Evolutionary conservation across 1,284 basidiomycete species (phyloP).

Genomic region (Rhizoctonia solani): DNA sequence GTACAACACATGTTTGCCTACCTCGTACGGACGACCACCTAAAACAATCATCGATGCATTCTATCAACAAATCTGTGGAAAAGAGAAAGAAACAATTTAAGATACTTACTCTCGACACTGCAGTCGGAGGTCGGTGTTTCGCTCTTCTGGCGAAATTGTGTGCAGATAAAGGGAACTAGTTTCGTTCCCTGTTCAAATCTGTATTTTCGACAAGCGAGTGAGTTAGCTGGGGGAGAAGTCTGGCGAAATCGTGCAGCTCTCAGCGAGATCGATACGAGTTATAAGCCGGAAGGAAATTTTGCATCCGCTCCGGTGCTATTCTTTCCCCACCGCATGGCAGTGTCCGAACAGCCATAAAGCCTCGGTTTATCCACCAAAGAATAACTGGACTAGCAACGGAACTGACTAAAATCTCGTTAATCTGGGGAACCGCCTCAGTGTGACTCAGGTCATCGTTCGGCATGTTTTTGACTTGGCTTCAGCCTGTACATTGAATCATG

Average conservation of each 20-base stretch:
- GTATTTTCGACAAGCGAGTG: background rate
- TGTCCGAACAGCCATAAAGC: conserved; percentile 10
- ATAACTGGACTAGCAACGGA: background rate
- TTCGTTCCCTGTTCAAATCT: background rate
- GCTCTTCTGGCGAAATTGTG: conserved; percentile 44
- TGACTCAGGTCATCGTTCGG: background rate
- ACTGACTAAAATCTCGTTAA: background rate
- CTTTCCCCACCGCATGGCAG: conserved; percentile 1
- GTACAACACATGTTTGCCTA: too few species aligned
- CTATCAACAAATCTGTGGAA: conserved; percentile 7
- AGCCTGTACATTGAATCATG: background rate
- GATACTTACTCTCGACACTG: conserved; percentile 74
- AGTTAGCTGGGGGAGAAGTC: conserved; percentile 6
- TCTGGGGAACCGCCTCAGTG: too few species aligned
- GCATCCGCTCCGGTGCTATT: conserved; percentile 21
- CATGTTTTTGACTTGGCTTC: too few species aligned
- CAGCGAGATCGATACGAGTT: conserved; percentile 2
- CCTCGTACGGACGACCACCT: conserved; percentile 83
- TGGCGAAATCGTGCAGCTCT: background rate
- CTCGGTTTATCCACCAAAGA: conserved; percentile 1
- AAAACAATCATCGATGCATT: conserved; percentile 38
- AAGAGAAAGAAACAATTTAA: conserved; percentile 40
- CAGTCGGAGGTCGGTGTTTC: conserved; percentile 72
- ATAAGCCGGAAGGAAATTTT: conserved; percentile 4
- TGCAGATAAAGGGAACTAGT: conserved; percentile 7